These are phyloP conservation scores for Pythium plurisporium DNA, from an alignment of 352 stramenopile genomes.

Conservation along the genomic window DNA sequence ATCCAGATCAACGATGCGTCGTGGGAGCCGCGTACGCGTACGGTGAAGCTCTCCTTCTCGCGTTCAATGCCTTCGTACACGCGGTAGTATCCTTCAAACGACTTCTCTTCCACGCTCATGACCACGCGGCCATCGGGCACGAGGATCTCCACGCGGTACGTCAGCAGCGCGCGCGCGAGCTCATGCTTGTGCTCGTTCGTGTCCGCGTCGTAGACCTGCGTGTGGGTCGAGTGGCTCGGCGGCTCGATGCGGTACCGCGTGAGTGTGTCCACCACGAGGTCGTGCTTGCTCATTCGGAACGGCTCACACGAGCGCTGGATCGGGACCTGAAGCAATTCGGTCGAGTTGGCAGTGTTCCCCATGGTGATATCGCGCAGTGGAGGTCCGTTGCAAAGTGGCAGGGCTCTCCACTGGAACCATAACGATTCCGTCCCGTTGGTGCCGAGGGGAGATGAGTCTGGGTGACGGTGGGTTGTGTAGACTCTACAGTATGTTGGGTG, in stretches of 20 bases:
- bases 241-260: not conserved
- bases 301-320: not conserved
- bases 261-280: not conserved
- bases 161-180: not conserved
- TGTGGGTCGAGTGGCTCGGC: not conserved
- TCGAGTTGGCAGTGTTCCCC: slow-evolving; percentile 8
- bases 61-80: slow-evolving; percentile 3
- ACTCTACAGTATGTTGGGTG: too few species aligned
- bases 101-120: not conserved
- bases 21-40: not conserved
- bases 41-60: not conserved
- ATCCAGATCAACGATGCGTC: not conserved
- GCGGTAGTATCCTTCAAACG: not conserved
- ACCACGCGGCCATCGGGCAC: not conserved
- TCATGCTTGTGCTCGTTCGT: not conserved
- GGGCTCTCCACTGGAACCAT: too few species aligned
- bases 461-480: too few species aligned
- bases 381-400: too few species aligned
- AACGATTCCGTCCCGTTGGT: too few species aligned
- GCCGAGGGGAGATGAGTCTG: too few species aligned
- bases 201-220: not conserved
- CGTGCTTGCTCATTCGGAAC: slow-evolving; percentile 1
- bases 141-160: not conserved
- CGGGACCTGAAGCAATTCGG: slow-evolving; percentile 3
- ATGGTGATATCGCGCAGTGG: not conserved